Evolutionary conservation across 306 rosid genomes (phyloP), one percentile per base, ranked within the genome.

Genomic region (Cercis canadensis): DNA sequence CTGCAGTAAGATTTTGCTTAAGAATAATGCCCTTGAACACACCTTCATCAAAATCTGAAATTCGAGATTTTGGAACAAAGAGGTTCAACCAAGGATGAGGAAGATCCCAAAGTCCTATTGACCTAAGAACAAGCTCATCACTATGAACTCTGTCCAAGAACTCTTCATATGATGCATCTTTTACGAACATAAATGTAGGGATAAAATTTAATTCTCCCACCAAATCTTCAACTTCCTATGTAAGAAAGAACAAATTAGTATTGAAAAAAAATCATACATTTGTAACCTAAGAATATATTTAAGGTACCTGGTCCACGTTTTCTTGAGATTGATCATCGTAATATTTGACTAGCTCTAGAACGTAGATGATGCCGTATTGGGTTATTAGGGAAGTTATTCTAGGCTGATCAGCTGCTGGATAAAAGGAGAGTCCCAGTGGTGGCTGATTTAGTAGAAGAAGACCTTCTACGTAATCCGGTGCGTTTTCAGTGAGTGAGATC

Each of bases 41-140:
- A 9, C 83, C 83, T 0, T 65, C 36, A 65, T 86, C 71, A n/a
- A 86, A 78, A 41, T 78, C 81, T 3, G 29, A 34, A 3, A 86
- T 75, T 14, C 57, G 66, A 36, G 91, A 86, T 61, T 78, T 75
- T 1, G 91, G 91, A 18, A 86, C 31, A 41, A 86, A 83, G 44
- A 86, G 64, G 72, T 83, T 86, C 11, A 86, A 4, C 91, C 91
- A 86, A 32, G 91, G 91, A 75, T 86, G 91, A 39, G 91, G 67
- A 54, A 78, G 58, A 0, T 83, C 81, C 91, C 91, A 83, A 0
- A 64, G 57, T 14, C 86, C 88, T 50, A 62, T 32, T 18, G 69
- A 11, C 15, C 72, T 60, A 31, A 83, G 81, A 2, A 11, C 13
- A 9, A 43, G 12, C 78, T 86, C 86, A 16, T 75, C 84, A 2